Percentiles rank a stretch among this genome's conserved stretches.
These are phyloP conservation scores for Ajuga chamaepitys DNA, from an alignment of 257 asterid species.

Conservation along the genomic window DNA sequence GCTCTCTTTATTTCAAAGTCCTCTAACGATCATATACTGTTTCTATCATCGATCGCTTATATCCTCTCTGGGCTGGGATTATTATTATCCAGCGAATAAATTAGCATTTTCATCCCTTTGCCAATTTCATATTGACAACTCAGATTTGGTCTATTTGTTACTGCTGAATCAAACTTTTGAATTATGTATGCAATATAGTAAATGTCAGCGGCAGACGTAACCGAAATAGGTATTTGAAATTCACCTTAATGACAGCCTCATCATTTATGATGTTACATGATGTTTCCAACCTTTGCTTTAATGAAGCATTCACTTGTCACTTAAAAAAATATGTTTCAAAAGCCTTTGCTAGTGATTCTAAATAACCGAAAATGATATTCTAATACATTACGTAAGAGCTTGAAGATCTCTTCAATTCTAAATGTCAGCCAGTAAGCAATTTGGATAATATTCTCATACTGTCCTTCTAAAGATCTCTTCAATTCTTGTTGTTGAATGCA, in stretches of 20 bases:
- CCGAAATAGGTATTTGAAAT: background rate
- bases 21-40: background rate
- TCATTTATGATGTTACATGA: slow-evolving; percentile 6
- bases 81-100: background rate
- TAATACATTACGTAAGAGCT: background rate
- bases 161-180: background rate
- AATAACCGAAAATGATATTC: background rate
- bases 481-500: background rate
- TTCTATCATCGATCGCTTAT: background rate
- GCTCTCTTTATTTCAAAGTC: background rate
- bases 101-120: background rate
- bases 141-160: background rate
- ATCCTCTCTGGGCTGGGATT: background rate
- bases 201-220: background rate
- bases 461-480: background rate
- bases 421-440: background rate
- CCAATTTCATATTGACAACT: background rate
- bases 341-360: background rate
- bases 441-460: background rate
- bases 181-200: background rate
- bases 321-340: background rate
- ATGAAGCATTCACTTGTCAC: slow-evolving; percentile 5
- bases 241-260: background rate
- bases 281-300: slow-evolving; percentile 3
- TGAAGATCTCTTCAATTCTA: background rate